Evolutionary conservation across 1,284 basidiomycete genomes (phyloP), one percentile per base, ranked within the genome.

Genomic region (Ustilago sp.): DNA sequence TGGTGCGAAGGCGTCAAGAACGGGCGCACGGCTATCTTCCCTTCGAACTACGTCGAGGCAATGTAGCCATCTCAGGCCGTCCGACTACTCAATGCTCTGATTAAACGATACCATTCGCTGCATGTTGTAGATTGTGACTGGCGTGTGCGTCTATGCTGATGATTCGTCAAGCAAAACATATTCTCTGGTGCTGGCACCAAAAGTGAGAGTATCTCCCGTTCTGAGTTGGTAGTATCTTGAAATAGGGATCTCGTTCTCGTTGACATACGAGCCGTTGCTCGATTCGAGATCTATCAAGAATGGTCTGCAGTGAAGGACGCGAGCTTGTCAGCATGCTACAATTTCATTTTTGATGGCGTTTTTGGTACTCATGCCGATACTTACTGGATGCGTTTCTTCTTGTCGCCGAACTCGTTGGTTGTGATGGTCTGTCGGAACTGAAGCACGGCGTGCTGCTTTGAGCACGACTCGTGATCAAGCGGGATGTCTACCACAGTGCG

Each of bases 361-460:
- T 28, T 28, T 28, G 23, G 3, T 2, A 28, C 23, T 28, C 23
- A 28, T 28, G 23, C 23, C 23, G 23, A 28, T 28, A 45, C 43
- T 45, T 19, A 45, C 69, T 75, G 67, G 17, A 82, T 70, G 28
- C 54, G 63, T 48, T 72, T 89, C 83, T 93, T 94, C 8, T 89
- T 88, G 62, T 90, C 90, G 3, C 96, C 96, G 80, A 91, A 94
- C 85, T 98, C 94, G 85, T 96, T 93, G 82, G 92, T 93, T 80
- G 93, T 91, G 74, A 90, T 90, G 2, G 96, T 89, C 82, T 92
- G 92, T 28, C 96, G 92, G 88, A 93, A 95, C 87, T 99, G 97
- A 43, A 99, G 92, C 4, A 92, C 97, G 28, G 96, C 95, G 84
- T 99, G 97, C 86, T 99, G 97, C 86, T 99, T 99, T 0, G 96